phyloP scores from a whole-genome alignment of 192 early-diverging fungal genomes.

The Backusella sp. region DNA sequence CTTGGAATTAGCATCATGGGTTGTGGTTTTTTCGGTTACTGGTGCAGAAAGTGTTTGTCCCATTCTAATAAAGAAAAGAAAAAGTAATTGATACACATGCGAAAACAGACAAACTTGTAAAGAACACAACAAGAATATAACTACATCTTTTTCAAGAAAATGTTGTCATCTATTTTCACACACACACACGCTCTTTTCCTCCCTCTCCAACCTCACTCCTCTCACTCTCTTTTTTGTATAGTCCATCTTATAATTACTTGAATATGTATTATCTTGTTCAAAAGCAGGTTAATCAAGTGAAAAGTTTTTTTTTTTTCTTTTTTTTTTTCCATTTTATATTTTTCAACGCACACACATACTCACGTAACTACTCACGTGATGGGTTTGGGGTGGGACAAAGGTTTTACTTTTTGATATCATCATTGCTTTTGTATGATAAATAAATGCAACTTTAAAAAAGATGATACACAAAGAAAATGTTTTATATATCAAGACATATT shows the following conservation, averaged over 20 bases:
- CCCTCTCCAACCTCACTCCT: background rate
- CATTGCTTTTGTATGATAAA: too few relatives aligned
- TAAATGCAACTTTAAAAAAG: background rate
- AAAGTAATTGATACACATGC: background rate
- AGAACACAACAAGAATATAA: background rate
- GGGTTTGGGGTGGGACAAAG: background rate
- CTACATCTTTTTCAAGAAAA: background rate
- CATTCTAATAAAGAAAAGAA: constrained; percentile 52
- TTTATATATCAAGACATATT: background rate
- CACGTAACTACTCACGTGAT: constrained; percentile 2
- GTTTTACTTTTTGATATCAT: background rate
- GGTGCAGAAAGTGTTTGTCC: constrained; percentile 97
- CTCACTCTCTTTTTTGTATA: background rate
- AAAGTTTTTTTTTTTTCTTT: constrained; percentile 1
- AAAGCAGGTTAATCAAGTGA: background rate
- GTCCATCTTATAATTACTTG: background rate
- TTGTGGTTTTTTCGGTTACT: constrained; percentile 85
- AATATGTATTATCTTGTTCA: constrained; percentile 7
- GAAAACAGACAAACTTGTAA: background rate
- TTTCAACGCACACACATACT: constrained; percentile 38
- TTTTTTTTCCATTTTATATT: background rate
- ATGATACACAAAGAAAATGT: background rate
- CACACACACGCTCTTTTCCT: background rate
- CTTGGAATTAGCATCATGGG: constrained; percentile 69
- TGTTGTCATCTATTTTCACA: background rate